Evolutionary conservation across 208 protist genomes (phyloP).

Genomic region (Acanthamoeba castellanii): DNA sequence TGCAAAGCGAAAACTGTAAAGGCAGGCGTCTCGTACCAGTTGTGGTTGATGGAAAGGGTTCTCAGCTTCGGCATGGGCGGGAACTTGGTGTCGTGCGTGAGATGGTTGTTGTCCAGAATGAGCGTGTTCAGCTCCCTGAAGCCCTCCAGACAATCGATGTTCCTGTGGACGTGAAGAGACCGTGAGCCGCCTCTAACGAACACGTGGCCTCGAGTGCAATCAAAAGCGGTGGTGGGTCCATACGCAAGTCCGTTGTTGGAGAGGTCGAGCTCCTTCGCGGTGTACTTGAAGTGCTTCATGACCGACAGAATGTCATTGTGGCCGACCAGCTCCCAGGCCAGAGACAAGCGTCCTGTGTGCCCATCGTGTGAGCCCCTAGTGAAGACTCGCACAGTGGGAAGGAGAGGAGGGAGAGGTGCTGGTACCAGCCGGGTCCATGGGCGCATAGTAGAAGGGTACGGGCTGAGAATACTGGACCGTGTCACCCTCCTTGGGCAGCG

Average conservation of each 20-base stretch:
- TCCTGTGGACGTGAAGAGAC: background rate
- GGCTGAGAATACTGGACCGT: constrained; percentile 68
- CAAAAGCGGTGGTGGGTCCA: background rate
- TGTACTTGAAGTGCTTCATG: constrained; percentile 73
- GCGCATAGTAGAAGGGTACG: constrained; percentile 72
- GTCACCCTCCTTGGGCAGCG: constrained; percentile 67
- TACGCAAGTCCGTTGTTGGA: constrained; percentile 64
- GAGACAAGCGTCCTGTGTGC: constrained; percentile 30
- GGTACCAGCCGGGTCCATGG: constrained; percentile 44
- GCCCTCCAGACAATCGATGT: constrained; percentile 67
- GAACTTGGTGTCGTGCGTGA: constrained; percentile 73
- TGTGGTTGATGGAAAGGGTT: constrained; percentile 71
- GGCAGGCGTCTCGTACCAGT: constrained; percentile 1
- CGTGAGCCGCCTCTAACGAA: background rate
- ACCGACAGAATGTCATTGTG: constrained; percentile 59
- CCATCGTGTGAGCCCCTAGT: background rate
- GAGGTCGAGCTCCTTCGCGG: constrained; percentile 66
- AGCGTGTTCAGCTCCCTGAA: constrained; percentile 75
- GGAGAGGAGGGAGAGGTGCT: background rate
- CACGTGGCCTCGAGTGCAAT: background rate
- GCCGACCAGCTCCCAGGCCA: constrained; percentile 74
- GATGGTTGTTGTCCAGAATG: constrained; percentile 73
- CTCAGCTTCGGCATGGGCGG: constrained; percentile 66
- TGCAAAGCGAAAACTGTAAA: background rate
- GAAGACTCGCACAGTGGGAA: background rate